Base-by-base conservation (phyloP, 148 eudicot species). In the Cornus suecica region DNA sequence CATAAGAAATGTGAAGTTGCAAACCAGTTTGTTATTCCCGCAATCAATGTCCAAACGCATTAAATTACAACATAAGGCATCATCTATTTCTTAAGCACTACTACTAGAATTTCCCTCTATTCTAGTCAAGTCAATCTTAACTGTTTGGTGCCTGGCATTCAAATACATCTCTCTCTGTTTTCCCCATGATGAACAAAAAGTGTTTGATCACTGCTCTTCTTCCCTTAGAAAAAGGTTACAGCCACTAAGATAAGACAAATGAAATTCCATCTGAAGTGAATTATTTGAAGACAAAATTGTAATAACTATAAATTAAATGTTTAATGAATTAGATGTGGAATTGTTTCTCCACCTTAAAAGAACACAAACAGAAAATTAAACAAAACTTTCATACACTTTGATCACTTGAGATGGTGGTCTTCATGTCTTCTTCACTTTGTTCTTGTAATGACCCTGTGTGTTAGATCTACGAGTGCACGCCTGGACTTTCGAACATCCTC, bases 391-490 rank as follows among this genome's bases (percentile, higher is more conserved):
- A n/a, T 10, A 18, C 41, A 11, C 9, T 28, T n/a, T 14, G n/a
- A 51, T 11, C 28, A 23, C 1, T 13, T 42, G n/a, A n/a, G n/a
- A n/a, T n/a, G n/a, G n/a, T 22, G 71, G 42, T 10, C 26, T 5
- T 31, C 8, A 8, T 72, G 8, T 18, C 31, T 31, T 66, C 52
- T 63, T 86, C 84, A 95, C 80, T 95, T 95, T 6, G 89, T 86
- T 87, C 97, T 90, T n/a, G 90, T 87, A 69, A 91, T 87, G 74
- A 95, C 97, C 77, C 82, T 84, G 10, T 92, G 89, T 2, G 97
- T 94, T 56, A 94, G 84, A 77, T 90, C 97, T 68, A 92, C 69
- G 8, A 94, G 96, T 28, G 99, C 99, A 22, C 97, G 90, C 74
- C 97, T 90, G 75, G 96, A 88, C 73, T 80, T 89, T 78, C 42